A percentile compares a stretch with the other conserved stretches of the same genome.
phyloP scores from a whole-genome alignment of 139 green algal species.

The Nannochloris sp. region DNA sequence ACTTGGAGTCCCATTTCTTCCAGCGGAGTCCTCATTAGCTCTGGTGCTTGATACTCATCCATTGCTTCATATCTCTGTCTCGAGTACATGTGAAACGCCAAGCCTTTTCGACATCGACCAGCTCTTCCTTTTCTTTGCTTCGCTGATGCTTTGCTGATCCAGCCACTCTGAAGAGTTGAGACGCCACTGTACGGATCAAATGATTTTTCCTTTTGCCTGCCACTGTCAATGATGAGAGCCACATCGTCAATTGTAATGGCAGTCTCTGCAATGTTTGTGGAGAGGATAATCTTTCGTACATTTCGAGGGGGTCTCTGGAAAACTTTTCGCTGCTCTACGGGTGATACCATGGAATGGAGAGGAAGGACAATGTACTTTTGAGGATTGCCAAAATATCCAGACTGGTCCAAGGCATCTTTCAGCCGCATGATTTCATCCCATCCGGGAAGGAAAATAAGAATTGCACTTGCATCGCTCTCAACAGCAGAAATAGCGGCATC shows the following conservation, averaged over 20 bases:
- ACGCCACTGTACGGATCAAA: constrained; percentile 74
- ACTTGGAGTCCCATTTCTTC: constrained; percentile 62
- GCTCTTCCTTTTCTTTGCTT: constrained; percentile 63
- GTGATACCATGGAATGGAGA: constrained; percentile 67
- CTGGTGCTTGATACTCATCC: constrained; percentile 43
- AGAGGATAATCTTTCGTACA: constrained; percentile 67
- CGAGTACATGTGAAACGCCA: constrained; percentile 79
- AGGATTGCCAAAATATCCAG: constrained; percentile 15
- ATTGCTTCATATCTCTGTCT: constrained; percentile 30
- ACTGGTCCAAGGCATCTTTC: constrained; percentile 44
- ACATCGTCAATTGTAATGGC: constrained; percentile 81
- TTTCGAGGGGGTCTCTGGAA: constrained; percentile 47
- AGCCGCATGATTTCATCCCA: constrained; percentile 78
- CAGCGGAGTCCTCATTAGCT: constrained; percentile 46
- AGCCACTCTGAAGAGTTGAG: constrained; percentile 51
- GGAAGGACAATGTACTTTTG: constrained; percentile 42
- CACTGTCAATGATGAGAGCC: constrained; percentile 68
- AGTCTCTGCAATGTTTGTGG: constrained; percentile 82
- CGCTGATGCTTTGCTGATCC: constrained; percentile 50
- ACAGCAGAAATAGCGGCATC: not conserved
- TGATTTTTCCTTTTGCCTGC: constrained; percentile 71
- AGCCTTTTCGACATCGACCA: constrained; percentile 60
- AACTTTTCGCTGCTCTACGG: constrained; percentile 52
- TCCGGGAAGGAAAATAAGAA: constrained; percentile 76
- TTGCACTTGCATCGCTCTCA: constrained; percentile 29